Evolutionary conservation across 305 asterid species (phyloP).

Genomic region (Fraxinus greggii): DNA sequence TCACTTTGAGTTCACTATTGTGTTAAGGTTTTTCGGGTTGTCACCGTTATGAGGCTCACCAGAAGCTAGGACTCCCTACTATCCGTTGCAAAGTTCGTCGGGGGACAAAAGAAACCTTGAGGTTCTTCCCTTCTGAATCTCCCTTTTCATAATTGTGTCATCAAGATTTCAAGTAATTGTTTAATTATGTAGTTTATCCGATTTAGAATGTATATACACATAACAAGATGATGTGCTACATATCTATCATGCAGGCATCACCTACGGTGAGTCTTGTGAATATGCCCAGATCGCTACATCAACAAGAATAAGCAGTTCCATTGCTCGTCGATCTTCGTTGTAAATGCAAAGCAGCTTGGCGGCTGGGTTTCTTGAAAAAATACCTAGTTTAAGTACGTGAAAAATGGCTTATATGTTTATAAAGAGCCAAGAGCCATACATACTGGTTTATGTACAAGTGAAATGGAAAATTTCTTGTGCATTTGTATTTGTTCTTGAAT

Average conservation of each 20-base stretch:
- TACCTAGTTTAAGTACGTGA: background rate
- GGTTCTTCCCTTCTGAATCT: constrained; percentile 33
- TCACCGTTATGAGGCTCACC: constrained; percentile 94
- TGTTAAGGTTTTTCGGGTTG: constrained; percentile 82
- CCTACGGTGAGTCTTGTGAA: constrained; percentile 31
- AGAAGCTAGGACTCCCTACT: constrained; percentile 74
- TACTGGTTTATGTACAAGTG: background rate
- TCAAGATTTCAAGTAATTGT: background rate
- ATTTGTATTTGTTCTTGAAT: background rate
- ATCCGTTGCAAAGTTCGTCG: constrained; percentile 90
- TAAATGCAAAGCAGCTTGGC: background rate
- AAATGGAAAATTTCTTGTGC: background rate
- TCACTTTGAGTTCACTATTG: background rate
- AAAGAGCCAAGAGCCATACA: background rate
- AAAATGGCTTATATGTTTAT: background rate
- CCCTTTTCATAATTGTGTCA: background rate
- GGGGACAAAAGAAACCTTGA: constrained; percentile 87
- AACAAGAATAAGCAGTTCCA: background rate
- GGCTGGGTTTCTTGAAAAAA: background rate
- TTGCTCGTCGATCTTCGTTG: background rate
- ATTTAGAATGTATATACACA: background rate
- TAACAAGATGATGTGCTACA: constrained; percentile 1
- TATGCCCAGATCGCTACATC: background rate
- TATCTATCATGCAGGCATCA: constrained; percentile 54
- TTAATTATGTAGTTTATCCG: background rate